Evolutionary conservation across 1,284 basidiomycete species (phyloP), one percentile per base, ranked within the genome.

Genomic region (Sanghuangporus weigelae): DNA sequence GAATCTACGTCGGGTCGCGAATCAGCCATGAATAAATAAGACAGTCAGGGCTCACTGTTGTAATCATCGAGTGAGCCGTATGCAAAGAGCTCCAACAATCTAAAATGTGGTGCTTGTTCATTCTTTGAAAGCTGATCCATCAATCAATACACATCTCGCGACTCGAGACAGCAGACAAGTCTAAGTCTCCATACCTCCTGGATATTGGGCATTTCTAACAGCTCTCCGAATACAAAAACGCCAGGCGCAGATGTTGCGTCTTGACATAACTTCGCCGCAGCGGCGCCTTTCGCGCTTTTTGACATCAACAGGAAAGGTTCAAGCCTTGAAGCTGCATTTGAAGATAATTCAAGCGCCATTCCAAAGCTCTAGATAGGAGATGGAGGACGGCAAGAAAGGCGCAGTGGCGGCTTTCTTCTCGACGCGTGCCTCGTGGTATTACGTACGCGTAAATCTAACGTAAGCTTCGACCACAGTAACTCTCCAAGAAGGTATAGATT

Each of bases 221-320:
- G 78, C 75, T 98, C 95, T 1, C 86, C 84, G 71, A 98, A 98
- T 63, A 94, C 90, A 73, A 92, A 97, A 48, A 96, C 89, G 16
- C 95, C 95, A 7, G 88, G 86, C 0, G 96, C 91, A 44, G 92
- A 83, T 39, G 91, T 95, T 60, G 89, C 95, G 73, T 97, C 90
- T 69, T 87, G 81, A 23, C 96, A 78, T 63, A 97, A 83, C 72
- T 95, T 95, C 8, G 93, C 95, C 0, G 95, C 94, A 0, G 90
- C 93, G 0, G 93, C 93, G 1, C 96, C 96, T 71, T 92, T 95
- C 1, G 91, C 86, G 0, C 90, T 90, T 71, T 95, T 95, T 3
- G 90, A 92, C 76, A 98, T 90, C 63, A 98, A 82, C 38, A 97
- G 73, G 73, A 92, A 96, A 0, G 94, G 92, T 76, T 97, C 93